Base-by-base conservation (phyloP, 495 filamentous ascomycete genomes). In the Neurospora africana region DNA sequence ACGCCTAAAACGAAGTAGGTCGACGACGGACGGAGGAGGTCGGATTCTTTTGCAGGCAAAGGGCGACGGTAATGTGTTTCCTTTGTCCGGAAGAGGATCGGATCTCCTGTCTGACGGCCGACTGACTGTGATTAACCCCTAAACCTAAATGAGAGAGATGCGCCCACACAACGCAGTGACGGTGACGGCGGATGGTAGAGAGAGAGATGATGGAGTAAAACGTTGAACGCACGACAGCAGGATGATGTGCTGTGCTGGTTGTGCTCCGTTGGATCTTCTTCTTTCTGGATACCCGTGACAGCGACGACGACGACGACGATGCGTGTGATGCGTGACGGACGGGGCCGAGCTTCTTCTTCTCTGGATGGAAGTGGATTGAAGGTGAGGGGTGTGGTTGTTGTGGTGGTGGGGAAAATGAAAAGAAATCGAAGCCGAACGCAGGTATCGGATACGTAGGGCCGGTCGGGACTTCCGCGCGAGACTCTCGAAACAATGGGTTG, bases 381-480 rank as follows among this genome's bases (percentile, higher is more conserved):
- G 73, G 70, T 72, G 77, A 73, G 73, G 72, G 72, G 80, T 79
- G 79, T 77, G 53, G 53, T 61, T 23, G 53, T 61, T 61, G 53
- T 61, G 27, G 76, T 77, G 77, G 74, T 75, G 78, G 79, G 76
- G 77, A 76, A 68, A 71, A 73, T 73, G 77, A 78, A 74, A 80
- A 78, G 74, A 79, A 78, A 75, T 75, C 67, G 75, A 78, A 77
- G 80, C 79, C 79, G 73, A 77, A 81, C 76, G 78, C 76, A 78
- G 76, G 79, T 76, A 75, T 74, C 75, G 79, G 75, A 74, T 79
- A 81, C 79, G 79, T 78, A 82, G 77, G 79, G 81, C 81, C 83
- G 83, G 82, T 84, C 83, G 81, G 82, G 79, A 79, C 80, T 82
- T 85, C 83, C 83, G 78, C 81, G 79, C 80, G 78, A 79, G 79